Conservation (phyloP, 108 stramenopile species). For the Nannochloropsis granulata region DNA sequence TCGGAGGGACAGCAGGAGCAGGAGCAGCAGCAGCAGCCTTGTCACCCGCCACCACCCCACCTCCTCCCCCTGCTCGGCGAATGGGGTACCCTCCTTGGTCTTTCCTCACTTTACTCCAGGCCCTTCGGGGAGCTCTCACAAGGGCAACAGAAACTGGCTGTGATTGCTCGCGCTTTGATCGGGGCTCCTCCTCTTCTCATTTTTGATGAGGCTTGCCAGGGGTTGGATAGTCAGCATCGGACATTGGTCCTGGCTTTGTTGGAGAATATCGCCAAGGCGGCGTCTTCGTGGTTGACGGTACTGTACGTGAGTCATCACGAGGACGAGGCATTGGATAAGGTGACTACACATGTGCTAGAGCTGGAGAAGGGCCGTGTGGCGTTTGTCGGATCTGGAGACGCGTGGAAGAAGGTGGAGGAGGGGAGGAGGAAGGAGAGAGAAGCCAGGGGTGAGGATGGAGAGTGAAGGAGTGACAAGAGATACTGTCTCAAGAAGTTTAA, state of each 20-base stretch:
- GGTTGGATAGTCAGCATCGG: slow-evolving; percentile 35
- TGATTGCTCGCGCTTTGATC: slow-evolving; percentile 49
- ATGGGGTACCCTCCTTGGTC: slow-evolving; percentile 1
- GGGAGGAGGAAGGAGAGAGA: background rate
- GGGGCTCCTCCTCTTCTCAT: slow-evolving; percentile 47
- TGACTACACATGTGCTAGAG: background rate
- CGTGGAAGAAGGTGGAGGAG: background rate
- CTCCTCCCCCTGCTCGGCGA: background rate
- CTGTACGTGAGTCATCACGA: background rate
- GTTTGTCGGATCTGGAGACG: background rate
- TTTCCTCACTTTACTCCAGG: slow-evolving; percentile 13
- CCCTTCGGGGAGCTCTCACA: slow-evolving; percentile 50
- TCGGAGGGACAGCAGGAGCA: background rate
- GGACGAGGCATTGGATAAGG: background rate
- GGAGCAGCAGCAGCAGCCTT: background rate
- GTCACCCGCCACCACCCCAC: background rate
- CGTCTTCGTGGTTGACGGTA: background rate
- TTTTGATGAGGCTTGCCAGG: slow-evolving; percentile 58
- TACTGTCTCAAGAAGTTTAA: too few species aligned
- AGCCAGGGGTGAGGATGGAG: background rate
- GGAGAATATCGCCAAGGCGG: background rate
- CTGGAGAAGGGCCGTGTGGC: background rate
- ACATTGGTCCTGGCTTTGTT: background rate
- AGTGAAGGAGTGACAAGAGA: too few species aligned
- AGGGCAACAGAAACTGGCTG: slow-evolving; percentile 57